Base-by-base conservation (phyloP, 177 flowering plant species). In the Vitis hybrid region DNA sequence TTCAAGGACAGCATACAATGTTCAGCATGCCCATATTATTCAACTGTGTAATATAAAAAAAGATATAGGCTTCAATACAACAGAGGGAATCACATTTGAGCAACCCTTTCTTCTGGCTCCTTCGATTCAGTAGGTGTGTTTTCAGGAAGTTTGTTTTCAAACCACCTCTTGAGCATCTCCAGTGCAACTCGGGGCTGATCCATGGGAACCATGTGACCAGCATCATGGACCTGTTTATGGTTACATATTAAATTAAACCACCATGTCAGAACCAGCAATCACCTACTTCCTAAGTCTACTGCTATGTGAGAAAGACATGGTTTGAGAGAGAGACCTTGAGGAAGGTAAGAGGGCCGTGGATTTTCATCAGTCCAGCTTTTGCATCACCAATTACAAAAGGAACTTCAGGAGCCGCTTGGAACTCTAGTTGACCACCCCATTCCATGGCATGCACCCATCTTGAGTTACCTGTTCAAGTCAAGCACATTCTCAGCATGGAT, bases 171-270 rank as follows among this genome's bases (percentile, higher is more conserved):
- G 71, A 88, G 76, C 92, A 88, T 88, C 72, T 82, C 83, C 23
- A 88, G 61, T n/a, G 90, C 82, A 60, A 84, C 90, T 76, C 84
- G 81, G 11, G 92, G 92, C 71, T 88, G 92, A 76, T 88, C 92
- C 92, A 88, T 88, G 18, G 90, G 92, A 39, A 88, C 92, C 92
- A 88, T 82, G 72, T 88, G 92, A 65, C 92, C 92, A 1, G 64
- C 64, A 62, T 62, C 64, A 73, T 39, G 45, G 7, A 39, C 45
- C 45, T 39, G 45, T 39, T 39, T 39, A 4, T 39, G 45, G 6
- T 39, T 7, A 39, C 45, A 39, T 39, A 4, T 39, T 39, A 1
- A 39, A 39, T 39, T 39, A 39, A 39, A 39, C 45, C 45, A 39
- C 45, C 45, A 39, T 39, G 45, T 39, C 8, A 39, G 45, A 0